Percentiles rank a stretch among this genome's conserved stretches.
These are phyloP conservation scores for Platanthera zijinensis DNA, from an alignment of 106 monocot genomes.

Conservation along the genomic window DNA sequence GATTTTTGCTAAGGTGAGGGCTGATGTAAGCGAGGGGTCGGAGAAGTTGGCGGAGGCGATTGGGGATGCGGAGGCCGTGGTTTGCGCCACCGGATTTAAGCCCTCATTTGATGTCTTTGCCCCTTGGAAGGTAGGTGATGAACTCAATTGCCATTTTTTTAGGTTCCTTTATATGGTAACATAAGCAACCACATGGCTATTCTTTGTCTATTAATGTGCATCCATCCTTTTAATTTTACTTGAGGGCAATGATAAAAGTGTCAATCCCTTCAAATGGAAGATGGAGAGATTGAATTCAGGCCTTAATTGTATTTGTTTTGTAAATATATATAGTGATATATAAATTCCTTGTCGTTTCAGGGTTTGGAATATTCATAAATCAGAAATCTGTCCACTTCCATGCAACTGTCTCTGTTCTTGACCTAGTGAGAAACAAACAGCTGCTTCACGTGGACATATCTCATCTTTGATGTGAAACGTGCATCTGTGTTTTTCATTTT, in stretches of 20 bases:
- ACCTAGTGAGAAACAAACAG: no score
- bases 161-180: not conserved
- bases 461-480: no score
- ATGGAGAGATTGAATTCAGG: not conserved
- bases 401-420: no score
- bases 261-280: not conserved
- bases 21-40: conserved; percentile 39
- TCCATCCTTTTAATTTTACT: not conserved
- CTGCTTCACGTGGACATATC: no score
- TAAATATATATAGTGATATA: no score
- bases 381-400: no score
- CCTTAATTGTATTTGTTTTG: not conserved
- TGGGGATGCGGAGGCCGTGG: conserved; percentile 54
- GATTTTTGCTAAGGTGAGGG: conserved; percentile 28
- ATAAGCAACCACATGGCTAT: no score
- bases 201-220: no score
- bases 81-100: conserved; percentile 64
- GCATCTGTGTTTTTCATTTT: no score
- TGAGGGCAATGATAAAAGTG: not conserved
- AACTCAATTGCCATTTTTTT: not conserved
- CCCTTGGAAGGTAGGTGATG: conserved; percentile 63
- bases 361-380: no score
- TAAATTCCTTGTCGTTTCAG: no score
- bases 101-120: conserved; percentile 63
- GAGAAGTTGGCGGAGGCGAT: conserved; percentile 47